Conservation (phyloP, 2,329 filamentous ascomycete species). For the Plenodomus lindquistii region DNA sequence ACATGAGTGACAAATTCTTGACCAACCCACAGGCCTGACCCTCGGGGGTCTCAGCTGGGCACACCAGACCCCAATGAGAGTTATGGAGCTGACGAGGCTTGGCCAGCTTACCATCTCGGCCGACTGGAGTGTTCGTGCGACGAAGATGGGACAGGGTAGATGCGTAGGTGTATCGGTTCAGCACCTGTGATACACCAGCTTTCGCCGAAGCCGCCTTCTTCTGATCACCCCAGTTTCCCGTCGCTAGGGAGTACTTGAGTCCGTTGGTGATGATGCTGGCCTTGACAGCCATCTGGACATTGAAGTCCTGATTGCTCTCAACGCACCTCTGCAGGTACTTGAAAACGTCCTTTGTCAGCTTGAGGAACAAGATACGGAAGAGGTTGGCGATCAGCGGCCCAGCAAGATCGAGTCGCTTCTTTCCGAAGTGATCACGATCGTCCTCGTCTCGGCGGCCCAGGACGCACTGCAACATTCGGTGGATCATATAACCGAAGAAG, state of each 20-base stretch:
- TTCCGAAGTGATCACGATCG: constrained; percentile 97
- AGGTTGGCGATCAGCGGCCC: constrained; percentile 94
- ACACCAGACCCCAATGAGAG: constrained; percentile 97
- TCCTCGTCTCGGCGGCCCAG: constrained; percentile 92
- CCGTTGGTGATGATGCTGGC: constrained; percentile 89
- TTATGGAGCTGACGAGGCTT: constrained; percentile 98
- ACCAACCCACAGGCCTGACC: constrained; percentile 97
- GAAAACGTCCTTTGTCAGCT: constrained; percentile 88
- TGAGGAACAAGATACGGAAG: constrained; percentile 88
- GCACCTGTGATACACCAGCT: constrained; percentile 94
- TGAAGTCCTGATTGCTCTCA: constrained; percentile 86
- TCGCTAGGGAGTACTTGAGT: constrained; percentile 94
- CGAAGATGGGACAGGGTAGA: constrained; percentile 96
- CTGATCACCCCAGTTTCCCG: constrained; percentile 98
- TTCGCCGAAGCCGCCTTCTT: constrained; percentile 96
- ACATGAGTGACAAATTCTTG: constrained; percentile 98
- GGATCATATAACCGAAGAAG: constrained; percentile 98
- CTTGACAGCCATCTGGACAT: constrained; percentile 88
- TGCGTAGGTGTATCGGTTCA: constrained; percentile 96
- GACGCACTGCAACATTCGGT: constrained; percentile 90
- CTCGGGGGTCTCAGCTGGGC: constrained; percentile 95
- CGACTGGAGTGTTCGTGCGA: constrained; percentile 96
- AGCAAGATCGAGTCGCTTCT: constrained; percentile 95
- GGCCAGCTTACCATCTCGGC: constrained; percentile 95
- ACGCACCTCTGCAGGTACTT: constrained; percentile 91